Conservation (phyloP, 805 yeast species). For the Barnettozyma populi region DNA sequence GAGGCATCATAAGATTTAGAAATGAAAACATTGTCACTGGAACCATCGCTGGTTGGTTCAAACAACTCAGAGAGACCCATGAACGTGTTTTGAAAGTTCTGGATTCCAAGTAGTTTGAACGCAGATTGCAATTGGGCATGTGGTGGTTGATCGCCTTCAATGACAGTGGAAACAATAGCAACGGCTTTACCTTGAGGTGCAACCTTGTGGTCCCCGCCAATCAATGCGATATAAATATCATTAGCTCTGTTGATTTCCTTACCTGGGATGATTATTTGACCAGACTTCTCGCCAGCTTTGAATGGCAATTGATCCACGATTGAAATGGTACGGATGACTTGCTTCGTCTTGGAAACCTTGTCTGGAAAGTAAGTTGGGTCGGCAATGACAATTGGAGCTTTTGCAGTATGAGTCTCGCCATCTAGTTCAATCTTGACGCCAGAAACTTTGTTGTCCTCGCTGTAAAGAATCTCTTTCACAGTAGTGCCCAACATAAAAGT, state of each 20-base stretch:
- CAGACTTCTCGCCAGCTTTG: slow-evolving; percentile 78
- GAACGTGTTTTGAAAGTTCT: slow-evolving; percentile 45
- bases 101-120: slow-evolving; percentile 78
- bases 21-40: slow-evolving; percentile 68
- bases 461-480: slow-evolving; percentile 79
- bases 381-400: slow-evolving; percentile 90
- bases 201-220: slow-evolving; percentile 86
- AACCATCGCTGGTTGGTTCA: slow-evolving; percentile 83
- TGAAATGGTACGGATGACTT: slow-evolving; percentile 53
- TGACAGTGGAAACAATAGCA: slow-evolving; percentile 90
- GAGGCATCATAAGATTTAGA: slow-evolving; percentile 91
- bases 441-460: slow-evolving; percentile 50
- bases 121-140: slow-evolving; percentile 93
- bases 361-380: slow-evolving; percentile 96
- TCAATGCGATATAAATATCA: slow-evolving; percentile 89
- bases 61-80: slow-evolving; percentile 92
- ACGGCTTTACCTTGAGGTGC: slow-evolving; percentile 83
- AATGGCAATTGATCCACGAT: slow-evolving; percentile 80
- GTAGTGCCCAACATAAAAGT: slow-evolving; percentile 98
- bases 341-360: slow-evolving; percentile 34
- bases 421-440: slow-evolving; percentile 85
- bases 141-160: slow-evolving; percentile 93
- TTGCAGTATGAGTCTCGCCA: slow-evolving; percentile 58
- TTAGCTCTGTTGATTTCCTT: slow-evolving; percentile 89
- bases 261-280: slow-evolving; percentile 94